Evolutionary conservation across 2,329 filamentous ascomycete genomes (phyloP).

Genomic region (Microcyclosporella mali): DNA sequence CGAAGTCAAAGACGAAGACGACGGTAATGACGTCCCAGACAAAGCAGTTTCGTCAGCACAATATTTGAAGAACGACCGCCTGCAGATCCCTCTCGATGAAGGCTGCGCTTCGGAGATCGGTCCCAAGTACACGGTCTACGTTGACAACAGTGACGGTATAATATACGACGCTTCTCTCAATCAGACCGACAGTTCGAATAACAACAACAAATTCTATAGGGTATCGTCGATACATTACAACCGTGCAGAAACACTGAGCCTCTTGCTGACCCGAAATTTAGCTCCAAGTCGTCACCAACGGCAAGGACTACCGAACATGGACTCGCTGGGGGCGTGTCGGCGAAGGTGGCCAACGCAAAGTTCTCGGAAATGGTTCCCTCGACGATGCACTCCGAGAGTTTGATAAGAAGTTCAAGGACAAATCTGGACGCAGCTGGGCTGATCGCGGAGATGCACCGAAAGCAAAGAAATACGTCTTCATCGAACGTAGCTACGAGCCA

Average conservation of each 20-base stretch:
- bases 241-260: background rate
- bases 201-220: constrained; percentile 80
- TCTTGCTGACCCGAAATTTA: constrained; percentile 50
- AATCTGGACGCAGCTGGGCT: constrained; percentile 48
- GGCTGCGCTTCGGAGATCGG: constrained; percentile 34
- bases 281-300: constrained; percentile 61
- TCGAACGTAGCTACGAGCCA: constrained; percentile 70
- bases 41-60: constrained; percentile 41
- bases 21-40: constrained; percentile 2
- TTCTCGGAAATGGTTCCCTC: constrained; percentile 36
- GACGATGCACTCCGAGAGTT: constrained; percentile 40
- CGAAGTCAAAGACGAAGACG: constrained; percentile 5
- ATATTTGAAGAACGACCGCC: constrained; percentile 37
- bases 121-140: constrained; percentile 48
- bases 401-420: constrained; percentile 53
- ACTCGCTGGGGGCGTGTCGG: constrained; percentile 76
- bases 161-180: constrained; percentile 78
- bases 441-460: constrained; percentile 51
- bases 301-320: constrained; percentile 62
- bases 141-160: constrained; percentile 54
- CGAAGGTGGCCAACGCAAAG: constrained; percentile 43
- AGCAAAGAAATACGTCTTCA: constrained; percentile 65
- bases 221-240: constrained; percentile 33
- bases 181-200: constrained; percentile 63
- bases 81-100: constrained; percentile 46